These are phyloP conservation scores for Aspergillus versicolor DNA, from an alignment of 2,329 filamentous ascomycete genomes.

Conservation along the genomic window DNA sequence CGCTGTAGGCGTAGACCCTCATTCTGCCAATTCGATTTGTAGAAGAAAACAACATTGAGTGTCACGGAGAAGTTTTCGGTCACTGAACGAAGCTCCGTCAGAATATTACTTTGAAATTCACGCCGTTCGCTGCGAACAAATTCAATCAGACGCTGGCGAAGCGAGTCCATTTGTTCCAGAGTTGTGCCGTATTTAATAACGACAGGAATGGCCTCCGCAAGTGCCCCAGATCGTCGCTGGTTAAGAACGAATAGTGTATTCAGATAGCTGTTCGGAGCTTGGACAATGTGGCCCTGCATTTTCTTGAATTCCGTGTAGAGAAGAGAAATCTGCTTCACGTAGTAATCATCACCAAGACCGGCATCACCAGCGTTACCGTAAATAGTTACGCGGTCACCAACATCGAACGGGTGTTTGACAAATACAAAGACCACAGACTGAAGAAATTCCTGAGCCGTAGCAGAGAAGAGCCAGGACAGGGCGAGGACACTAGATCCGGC, in stretches of 20 bases:
- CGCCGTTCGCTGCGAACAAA: constrained; percentile 84
- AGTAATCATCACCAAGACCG: constrained; percentile 85
- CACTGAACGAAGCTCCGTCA: constrained; percentile 79
- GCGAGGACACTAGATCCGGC: constrained; percentile 85
- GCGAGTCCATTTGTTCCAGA: constrained; percentile 74
- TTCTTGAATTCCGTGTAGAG: constrained; percentile 98
- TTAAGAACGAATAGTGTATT: constrained; percentile 95
- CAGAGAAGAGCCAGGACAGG: constrained; percentile 87
- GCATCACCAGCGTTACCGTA: constrained; percentile 85
- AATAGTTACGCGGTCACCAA: constrained; percentile 86
- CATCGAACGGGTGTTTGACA: constrained; percentile 95
- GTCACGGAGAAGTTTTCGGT: constrained; percentile 81
- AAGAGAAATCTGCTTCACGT: constrained; percentile 89
- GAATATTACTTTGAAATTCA: constrained; percentile 81
- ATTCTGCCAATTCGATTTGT: constrained; percentile 96
- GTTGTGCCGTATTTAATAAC: constrained; percentile 87
- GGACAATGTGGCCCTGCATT: constrained; percentile 94
- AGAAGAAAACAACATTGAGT: constrained; percentile 93
- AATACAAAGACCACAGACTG: constrained; percentile 95
- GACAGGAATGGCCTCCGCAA: constrained; percentile 82
- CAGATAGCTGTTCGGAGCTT: constrained; percentile 90
- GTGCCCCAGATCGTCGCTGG: constrained; percentile 81
- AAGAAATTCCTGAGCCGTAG: constrained; percentile 89
- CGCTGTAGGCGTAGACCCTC: constrained; percentile 84
- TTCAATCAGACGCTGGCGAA: constrained; percentile 76